Percentiles rank a stretch among this genome's conserved stretches.
Evolutionary conservation across 2,329 filamentous ascomycete genomes (phyloP).

Genomic region (Lizonia empirigonia): DNA sequence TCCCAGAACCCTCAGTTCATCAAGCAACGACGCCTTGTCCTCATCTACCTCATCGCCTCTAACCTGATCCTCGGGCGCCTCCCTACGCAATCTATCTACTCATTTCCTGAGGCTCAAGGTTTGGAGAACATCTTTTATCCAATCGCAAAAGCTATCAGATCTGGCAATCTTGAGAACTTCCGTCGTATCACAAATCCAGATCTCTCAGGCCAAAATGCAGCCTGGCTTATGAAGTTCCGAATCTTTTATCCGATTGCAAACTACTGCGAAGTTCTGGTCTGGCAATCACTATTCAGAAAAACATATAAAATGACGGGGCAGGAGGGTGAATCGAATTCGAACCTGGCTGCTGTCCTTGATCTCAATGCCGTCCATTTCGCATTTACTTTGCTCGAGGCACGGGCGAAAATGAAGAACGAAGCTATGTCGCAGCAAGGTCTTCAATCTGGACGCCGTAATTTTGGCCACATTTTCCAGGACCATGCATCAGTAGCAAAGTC

Average conservation of each 20-base stretch:
- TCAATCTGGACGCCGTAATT: constrained; percentile 49
- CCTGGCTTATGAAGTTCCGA: constrained; percentile 77
- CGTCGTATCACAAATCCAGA: constrained; percentile 66
- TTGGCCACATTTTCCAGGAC: constrained; percentile 54
- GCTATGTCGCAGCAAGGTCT: constrained; percentile 38
- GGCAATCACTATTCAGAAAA: constrained; percentile 79
- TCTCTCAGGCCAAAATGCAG: constrained; percentile 26
- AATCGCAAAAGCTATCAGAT: constrained; percentile 72
- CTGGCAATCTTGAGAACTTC: constrained; percentile 76
- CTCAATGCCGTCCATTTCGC: constrained; percentile 70
- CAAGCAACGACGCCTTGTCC: constrained; percentile 76
- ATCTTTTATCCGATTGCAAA: constrained; percentile 77
- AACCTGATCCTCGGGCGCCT: constrained; percentile 87
- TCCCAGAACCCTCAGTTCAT: constrained; percentile 51
- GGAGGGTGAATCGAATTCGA: constrained; percentile 55
- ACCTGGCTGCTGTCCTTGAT: constrained; percentile 73
- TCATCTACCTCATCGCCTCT: constrained; percentile 80
- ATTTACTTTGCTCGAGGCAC: constrained; percentile 68
- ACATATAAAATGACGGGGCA: constrained; percentile 79
- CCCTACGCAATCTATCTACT: constrained; percentile 69
- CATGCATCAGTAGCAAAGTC: constrained; percentile 52
- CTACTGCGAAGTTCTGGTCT: constrained; percentile 79
- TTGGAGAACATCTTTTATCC: constrained; percentile 72
- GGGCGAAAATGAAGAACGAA: constrained; percentile 40
- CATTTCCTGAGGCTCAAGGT: constrained; percentile 70